Conservation (phyloP, 768 basidiomycete genomes). For the Glaciozyma martinii region DNA sequence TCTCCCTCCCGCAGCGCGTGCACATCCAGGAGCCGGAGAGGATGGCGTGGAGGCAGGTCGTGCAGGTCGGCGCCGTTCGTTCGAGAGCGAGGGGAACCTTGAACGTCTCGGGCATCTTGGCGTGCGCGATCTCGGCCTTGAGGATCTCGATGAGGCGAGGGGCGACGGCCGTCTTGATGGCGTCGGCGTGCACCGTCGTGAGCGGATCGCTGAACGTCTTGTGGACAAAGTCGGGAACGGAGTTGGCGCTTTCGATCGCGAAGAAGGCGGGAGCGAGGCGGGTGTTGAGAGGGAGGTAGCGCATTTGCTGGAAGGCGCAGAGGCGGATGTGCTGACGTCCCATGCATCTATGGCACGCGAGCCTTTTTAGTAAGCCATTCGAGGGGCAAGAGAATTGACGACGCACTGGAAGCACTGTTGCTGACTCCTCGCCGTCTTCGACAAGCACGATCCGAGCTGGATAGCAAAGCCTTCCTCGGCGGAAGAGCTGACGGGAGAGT, state of each 20-base stretch:
- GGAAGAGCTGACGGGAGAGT: too few species aligned
- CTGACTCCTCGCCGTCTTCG: slow-evolving; percentile 23
- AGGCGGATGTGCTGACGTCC: slow-evolving; percentile 20
- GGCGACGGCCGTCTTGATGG: slow-evolving; percentile 22
- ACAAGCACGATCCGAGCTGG: slow-evolving; percentile 7
- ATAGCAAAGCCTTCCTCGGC: too few species aligned
- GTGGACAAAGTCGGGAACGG: background rate
- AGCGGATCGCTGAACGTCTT: slow-evolving; percentile 9
- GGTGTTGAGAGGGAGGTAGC: slow-evolving; percentile 4
- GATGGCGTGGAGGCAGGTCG: slow-evolving; percentile 16
- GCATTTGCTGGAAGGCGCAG: slow-evolving; percentile 17
- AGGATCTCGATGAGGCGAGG: slow-evolving; percentile 1
- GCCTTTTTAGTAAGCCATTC: background rate
- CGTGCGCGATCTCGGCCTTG: slow-evolving; percentile 5
- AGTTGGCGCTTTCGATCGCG: background rate
- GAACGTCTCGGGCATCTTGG: background rate
- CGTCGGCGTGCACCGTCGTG: slow-evolving; percentile 3
- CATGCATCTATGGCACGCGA: slow-evolving; percentile 17
- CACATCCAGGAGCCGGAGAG: slow-evolving; percentile 19
- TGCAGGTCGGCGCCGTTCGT: slow-evolving; percentile 8
- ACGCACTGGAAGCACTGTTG: slow-evolving; percentile 25
- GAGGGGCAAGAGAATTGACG: background rate
- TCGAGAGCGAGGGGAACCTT: slow-evolving; percentile 6
- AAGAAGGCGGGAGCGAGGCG: background rate
- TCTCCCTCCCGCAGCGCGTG: slow-evolving; percentile 17